Evolutionary conservation across 2,329 filamentous ascomycete genomes (phyloP).

Genomic region (Xylariaceae sp.): DNA sequence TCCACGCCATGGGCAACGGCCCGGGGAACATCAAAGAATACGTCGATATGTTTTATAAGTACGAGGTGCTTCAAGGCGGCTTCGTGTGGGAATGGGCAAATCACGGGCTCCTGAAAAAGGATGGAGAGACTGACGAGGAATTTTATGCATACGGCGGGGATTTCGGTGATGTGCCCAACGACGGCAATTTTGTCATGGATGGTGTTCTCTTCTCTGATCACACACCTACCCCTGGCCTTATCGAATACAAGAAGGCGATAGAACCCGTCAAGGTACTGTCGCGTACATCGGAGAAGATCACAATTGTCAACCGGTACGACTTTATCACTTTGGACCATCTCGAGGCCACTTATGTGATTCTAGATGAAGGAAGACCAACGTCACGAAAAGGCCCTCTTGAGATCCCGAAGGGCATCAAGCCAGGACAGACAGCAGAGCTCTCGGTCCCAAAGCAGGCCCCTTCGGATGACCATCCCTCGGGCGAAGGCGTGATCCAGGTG

Average conservation of each 20-base stretch:
- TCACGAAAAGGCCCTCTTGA: slow-evolving; percentile 24
- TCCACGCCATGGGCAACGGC: slow-evolving; percentile 63
- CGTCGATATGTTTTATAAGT: slow-evolving; percentile 54
- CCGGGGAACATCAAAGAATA: slow-evolving; percentile 64
- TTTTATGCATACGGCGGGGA: slow-evolving; percentile 40
- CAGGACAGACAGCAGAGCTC: slow-evolving; percentile 29
- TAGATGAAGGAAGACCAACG: slow-evolving; percentile 28
- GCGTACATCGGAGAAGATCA: slow-evolving; percentile 30
- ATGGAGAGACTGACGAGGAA: slow-evolving; percentile 37
- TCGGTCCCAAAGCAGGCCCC: slow-evolving; percentile 16
- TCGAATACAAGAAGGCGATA: slow-evolving; percentile 45
- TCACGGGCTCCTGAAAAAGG: slow-evolving; percentile 45
- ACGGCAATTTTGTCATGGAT: slow-evolving; percentile 52
- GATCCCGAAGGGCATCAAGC: slow-evolving; percentile 27
- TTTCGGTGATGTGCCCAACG: slow-evolving; percentile 55
- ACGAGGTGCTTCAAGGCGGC: slow-evolving; percentile 57
- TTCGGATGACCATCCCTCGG: neutral
- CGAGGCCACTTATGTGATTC: slow-evolving; percentile 31
- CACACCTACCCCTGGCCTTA: slow-evolving; percentile 40
- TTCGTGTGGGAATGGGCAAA: slow-evolving; percentile 60
- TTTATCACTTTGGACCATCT: slow-evolving; percentile 40
- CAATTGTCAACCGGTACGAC: slow-evolving; percentile 40
- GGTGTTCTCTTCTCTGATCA: slow-evolving; percentile 47
- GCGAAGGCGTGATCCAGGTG: slow-evolving; percentile 29
- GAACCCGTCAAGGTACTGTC: slow-evolving; percentile 44